Evolutionary conservation across 352 stramenopile genomes (phyloP), one percentile per base, ranked within the genome.

Genomic region (Phytophthora agathidicida): DNA sequence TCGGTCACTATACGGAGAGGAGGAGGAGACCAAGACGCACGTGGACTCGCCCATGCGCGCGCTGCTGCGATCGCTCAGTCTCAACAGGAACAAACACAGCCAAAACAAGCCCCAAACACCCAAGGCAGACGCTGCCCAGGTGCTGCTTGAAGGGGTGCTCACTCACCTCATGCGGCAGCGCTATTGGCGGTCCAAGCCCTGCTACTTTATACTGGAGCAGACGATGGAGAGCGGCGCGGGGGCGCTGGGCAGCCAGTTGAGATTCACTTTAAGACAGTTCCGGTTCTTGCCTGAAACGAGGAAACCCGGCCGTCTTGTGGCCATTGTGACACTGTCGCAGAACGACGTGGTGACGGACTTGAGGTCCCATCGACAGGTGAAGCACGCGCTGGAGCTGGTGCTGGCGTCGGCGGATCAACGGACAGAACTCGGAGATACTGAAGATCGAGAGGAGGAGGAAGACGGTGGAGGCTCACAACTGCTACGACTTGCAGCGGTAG

Each of bases 121-220:
- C 17, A 42, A 28, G 26, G 37, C 43, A 3, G 26, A 36, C 33
- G 42, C 13, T 20, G 26, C 55, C 7, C 35, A 62, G 8, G 58
- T 86, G 5, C 42, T 93, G 38, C 55, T 80, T 14, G 69, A 91
- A 42, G 82, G 80, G 17, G 30, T 71, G 30, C 61, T 88, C 17
- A 86, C 77, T 4, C 73, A 83, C 47, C 61, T 92, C 19, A 58
- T 73, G 20, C 49, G 68, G 53, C 74, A 74, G 52, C 77, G 80
- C 46, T 89, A 83, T 35, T 87, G 80, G 77, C 73, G 77, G 46
- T 76, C 65, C 8, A 85, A 68, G 49, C 68, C 71, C 5, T 73
- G 38, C 6, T 91, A 87, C 44, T 91, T 88, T 45, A 68, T 87
- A 24, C 49, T 93, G 47, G 77, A 80, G 30, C 64, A 86, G 44